These are phyloP conservation scores for Eremochloa ophiuroides DNA, from an alignment of 176 grass and related monocot species.

Conservation along the genomic window DNA sequence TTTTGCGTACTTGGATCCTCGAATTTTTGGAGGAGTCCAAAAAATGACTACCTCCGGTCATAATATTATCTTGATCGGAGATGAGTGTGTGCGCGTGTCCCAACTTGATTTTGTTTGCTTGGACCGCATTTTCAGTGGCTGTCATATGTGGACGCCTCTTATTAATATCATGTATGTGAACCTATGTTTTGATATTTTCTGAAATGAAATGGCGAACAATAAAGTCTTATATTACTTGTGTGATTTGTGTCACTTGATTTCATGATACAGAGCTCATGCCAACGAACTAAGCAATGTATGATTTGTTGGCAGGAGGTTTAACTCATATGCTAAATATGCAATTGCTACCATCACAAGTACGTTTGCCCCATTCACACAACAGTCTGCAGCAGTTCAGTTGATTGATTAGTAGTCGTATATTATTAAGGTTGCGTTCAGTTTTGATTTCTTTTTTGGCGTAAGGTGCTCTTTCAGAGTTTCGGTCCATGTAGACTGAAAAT, in stretches of 20 bases:
- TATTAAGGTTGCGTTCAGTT: constrained; percentile 2
- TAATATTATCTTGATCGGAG: constrained; percentile 64
- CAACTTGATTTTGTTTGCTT: constrained; percentile 28
- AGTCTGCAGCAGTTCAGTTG: neutral
- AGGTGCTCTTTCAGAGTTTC: too few species aligned
- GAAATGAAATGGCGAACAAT: constrained; percentile 27
- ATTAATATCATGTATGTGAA: constrained; percentile 44
- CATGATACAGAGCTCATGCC: neutral
- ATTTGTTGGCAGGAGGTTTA: neutral
- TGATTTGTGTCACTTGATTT: neutral
- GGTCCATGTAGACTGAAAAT: too few species aligned
- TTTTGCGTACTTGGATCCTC: constrained; percentile 44
- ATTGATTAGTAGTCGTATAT: neutral
- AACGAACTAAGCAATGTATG: neutral
- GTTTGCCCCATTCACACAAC: neutral
- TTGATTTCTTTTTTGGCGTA: neutral
- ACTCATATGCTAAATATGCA: neutral
- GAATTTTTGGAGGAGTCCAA: constrained; percentile 53
- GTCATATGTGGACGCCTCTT: constrained; percentile 23
- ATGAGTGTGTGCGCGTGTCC: constrained; percentile 18
- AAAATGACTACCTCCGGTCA: constrained; percentile 46
- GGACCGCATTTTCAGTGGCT: constrained; percentile 33
- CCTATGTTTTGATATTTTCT: constrained; percentile 21
- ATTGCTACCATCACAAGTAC: neutral
- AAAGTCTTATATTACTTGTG: constrained; percentile 14